Base-by-base conservation (phyloP, 768 basidiomycete genomes). In the Floccularia luteovirens region DNA sequence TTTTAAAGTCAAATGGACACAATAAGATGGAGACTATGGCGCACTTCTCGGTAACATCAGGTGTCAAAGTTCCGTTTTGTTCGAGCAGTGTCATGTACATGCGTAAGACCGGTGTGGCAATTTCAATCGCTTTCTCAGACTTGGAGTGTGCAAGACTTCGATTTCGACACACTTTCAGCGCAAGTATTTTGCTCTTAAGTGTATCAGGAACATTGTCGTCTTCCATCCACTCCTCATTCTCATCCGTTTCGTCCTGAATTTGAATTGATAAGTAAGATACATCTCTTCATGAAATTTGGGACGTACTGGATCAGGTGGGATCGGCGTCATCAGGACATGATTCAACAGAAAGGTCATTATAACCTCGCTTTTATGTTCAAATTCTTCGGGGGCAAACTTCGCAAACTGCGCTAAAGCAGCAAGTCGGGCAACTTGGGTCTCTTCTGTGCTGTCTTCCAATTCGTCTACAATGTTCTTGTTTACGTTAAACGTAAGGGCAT, bases 161-260 rank as follows among this genome's bases (percentile, higher is more conserved):
- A 56, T 91, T 81, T 19, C 88, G 73, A 54, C 81, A 82, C 4
- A 93, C 72, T 59, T 96, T 92, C 17, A 98, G 56, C 1, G 79
- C 73, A 5, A 82, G 60, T 2, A 96, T 54, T 53, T 89, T 90
- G 0, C 89, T 85, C 31, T 64, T 66, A 1, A 90, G 70, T 3
- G 69, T 64, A 1, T 69, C 62, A 0, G 75, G 53, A 16, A 94
- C 56, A 2, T 79, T 69, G 0, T 68, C 67, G 24, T 91, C 82
- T 23, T 81, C 74, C 7, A 75, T 63, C 92, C 92, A 97, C 48
- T 92, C 87, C 28, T 76, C 73, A 11, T 60, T 65, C 1, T 75
- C 75, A 3, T 77, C 72, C 70, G 77, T 78, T 19, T 67, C 69
- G 14, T 75, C 70, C 79, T 84, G 40, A 24, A 40, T 24, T n/a